phyloP scores from a whole-genome alignment of 1,139 yeast species.

The Sugiyamaella sp. region DNA sequence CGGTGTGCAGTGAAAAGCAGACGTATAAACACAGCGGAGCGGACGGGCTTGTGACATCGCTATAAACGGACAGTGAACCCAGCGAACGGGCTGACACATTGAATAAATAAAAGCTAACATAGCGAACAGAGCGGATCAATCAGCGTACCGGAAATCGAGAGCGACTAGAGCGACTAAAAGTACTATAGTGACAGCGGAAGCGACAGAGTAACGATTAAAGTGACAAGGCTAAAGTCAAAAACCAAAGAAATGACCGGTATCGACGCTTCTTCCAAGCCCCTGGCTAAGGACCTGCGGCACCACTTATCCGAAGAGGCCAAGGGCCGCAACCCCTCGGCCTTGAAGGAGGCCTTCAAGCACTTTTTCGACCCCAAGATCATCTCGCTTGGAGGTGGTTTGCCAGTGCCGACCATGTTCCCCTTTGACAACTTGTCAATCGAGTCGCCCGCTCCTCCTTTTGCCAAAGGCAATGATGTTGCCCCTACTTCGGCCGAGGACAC shows the following conservation, averaged over 20 bases:
- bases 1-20: no score
- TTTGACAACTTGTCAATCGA: slow-evolving; percentile 73
- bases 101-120: no score
- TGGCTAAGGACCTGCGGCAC: slow-evolving; percentile 72
- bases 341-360: slow-evolving; percentile 83
- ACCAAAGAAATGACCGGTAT: slow-evolving; percentile 14
- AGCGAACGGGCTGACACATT: no score
- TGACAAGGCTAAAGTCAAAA: no score
- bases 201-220: no score
- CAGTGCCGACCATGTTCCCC: slow-evolving; percentile 88
- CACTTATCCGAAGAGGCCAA: slow-evolving; percentile 77
- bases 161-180: no score
- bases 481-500: slow-evolving; percentile 53
- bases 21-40: no score
- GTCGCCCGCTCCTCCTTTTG: slow-evolving; percentile 76
- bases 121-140: no score
- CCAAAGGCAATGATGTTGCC: slow-evolving; percentile 71
- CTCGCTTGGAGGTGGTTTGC: slow-evolving; percentile 95
- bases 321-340: slow-evolving; percentile 74
- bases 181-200: no score
- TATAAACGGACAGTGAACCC: no score
- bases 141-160: no score
- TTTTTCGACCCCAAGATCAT: slow-evolving; percentile 73
- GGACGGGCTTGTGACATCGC: no score
- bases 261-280: slow-evolving; percentile 26